Evolutionary conservation across 371 early-diverging fungal species (phyloP).

Genomic region (Lichtheimia hyalospora): DNA sequence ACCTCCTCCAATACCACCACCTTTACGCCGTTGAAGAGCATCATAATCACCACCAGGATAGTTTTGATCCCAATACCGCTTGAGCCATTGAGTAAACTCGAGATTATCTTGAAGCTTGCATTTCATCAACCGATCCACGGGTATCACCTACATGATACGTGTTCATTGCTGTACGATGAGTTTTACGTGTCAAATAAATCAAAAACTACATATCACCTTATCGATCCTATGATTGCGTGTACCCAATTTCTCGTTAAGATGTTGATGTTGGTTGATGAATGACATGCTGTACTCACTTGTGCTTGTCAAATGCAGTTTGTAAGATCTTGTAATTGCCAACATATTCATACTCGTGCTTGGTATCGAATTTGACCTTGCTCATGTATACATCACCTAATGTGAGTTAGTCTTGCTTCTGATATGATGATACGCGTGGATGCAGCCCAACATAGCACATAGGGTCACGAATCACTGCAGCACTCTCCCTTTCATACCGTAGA

Average conservation of each 20-base stretch:
- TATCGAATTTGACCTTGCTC: slow-evolving; percentile 84
- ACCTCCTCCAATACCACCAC: slow-evolving; percentile 32
- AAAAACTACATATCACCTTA: too few relatives aligned
- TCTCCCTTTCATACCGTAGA: slow-evolving; percentile 52
- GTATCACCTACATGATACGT: slow-evolving; percentile 55
- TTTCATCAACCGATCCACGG: slow-evolving; percentile 83
- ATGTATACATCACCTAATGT: slow-evolving; percentile 68
- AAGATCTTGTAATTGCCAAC: slow-evolving; percentile 89
- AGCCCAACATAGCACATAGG: background rate
- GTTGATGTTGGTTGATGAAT: background rate
- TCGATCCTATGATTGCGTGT: too few relatives aligned
- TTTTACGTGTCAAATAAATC: too few relatives aligned
- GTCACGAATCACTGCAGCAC: background rate
- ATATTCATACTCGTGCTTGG: slow-evolving; percentile 91
- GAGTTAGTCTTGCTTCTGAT: background rate
- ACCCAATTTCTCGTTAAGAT: background rate
- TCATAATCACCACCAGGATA: slow-evolving; percentile 85
- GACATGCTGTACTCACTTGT: slow-evolving; percentile 52
- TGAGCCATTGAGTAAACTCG: slow-evolving; percentile 95
- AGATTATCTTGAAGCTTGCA: slow-evolving; percentile 96
- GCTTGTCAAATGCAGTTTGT: slow-evolving; percentile 77
- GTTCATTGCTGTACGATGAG: too few relatives aligned
- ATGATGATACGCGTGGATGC: background rate
- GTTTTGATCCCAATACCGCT: slow-evolving; percentile 82
- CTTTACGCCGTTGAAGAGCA: slow-evolving; percentile 76